Evolutionary conservation across 2,329 filamentous ascomycete species (phyloP), one percentile per base, ranked within the genome.

Genomic region (Nemania serpens): DNA sequence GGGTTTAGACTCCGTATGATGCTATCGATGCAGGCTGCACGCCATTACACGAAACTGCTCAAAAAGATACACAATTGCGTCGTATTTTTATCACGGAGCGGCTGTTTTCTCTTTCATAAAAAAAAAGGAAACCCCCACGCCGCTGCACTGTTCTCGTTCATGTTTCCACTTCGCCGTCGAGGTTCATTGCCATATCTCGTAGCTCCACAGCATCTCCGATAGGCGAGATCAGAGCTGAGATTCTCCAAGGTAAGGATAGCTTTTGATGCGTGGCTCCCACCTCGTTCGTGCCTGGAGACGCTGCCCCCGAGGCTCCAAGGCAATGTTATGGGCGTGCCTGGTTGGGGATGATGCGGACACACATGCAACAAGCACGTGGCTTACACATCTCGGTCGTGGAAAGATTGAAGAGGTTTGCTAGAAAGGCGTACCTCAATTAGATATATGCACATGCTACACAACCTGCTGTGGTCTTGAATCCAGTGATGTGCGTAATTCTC

Each of bases 371-470:
- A 22, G 17, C 15, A 34, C 33, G 56, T 53, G 62, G 50, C 46
- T 45, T 17, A 52, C 59, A 48, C 59, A 64, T 69, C 67, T 69
- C 68, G 63, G 62, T 66, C 60, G 62, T 61, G 59, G 66, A 66
- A 67, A 63, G 66, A 61, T 25, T 66, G 50, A 61, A 58, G 66
- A 67, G 65, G 66, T 70, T 68, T 67, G 64, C 67, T 68, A 70
- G 55, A 64, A 61, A 59, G 63, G 61, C 67, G 56, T 70, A 64
- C 67, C 65, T 66, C 65, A 67, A 65, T 66, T 63, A 65, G 65
- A 65, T 58, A 62, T 62, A 52, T 62, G 67, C 67, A 68, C 66
- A 64, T 69, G 63, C 61, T 66, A 57, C 52, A 56, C 62, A 53
- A 66, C 59, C 61, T 65, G 58, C 60, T 59, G 62, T 67, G 56